Evolutionary conservation across 257 asterid genomes (phyloP), one percentile per base, ranked within the genome.

Genomic region (Pogostemon cablin): DNA sequence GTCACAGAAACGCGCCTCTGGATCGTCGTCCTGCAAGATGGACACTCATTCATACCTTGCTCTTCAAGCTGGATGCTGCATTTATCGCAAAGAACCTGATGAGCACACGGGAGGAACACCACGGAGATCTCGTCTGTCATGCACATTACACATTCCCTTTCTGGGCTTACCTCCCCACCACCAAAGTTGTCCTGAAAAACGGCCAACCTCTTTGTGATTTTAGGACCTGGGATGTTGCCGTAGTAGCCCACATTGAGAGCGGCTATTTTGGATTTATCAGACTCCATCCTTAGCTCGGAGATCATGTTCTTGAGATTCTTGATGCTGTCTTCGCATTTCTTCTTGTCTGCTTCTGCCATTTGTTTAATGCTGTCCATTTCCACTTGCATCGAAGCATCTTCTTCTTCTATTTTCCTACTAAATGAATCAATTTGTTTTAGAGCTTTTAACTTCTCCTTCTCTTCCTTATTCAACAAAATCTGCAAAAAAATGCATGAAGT

Each of bases 131-230:
- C 97, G 1, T 85, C 93, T 0, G 82, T 69, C 96, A 93, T 72
- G 60, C 97, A 93, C 96, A 93, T 85, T n/a, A 90, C 86, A 3
- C 98, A 93, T 65, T 93, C 98, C 80, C 95, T 80, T 44, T 93
- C 96, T 0, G 79, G 89, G 15, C 75, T 79, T 2, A 79, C 77
- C 34, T 62, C 68, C 48, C 63, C 79, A 4, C 61, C 76, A 44
- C 76, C 82, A 60, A 69, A 72, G 68, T 64, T 80, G 71, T 81
- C 89, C 73, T 79, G 77, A 73, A 77, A 80, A 42, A 60, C 87
- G 2, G 87, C 79, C 75, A 82, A 56, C 61, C 87, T 81, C 77
- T 87, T 81, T 4, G 49, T 25, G 37, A 7, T 59, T 63, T 67
- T 71, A 42, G 86, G 86, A 65, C 80, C 79, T 3, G 15, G 68